Percentiles rank a stretch among this genome's conserved stretches.
These are phyloP conservation scores for Colletotrichum horii DNA, from an alignment of 2,329 filamentous ascomycete genomes.

Conservation along the genomic window DNA sequence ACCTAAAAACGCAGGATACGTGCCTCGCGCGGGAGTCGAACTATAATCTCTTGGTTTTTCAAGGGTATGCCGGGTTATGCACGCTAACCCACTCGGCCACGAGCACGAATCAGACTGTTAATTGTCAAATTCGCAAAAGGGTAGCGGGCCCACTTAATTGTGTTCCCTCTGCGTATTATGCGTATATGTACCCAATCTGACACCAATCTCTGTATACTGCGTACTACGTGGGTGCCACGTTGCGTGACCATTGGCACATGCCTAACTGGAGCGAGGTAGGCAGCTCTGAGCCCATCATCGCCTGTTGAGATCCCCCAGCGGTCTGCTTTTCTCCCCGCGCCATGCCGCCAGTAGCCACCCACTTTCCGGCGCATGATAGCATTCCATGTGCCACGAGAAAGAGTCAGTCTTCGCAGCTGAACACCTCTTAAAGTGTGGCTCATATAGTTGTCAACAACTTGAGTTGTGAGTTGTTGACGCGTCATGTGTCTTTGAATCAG, in stretches of 20 bases:
- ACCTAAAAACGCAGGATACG: no score
- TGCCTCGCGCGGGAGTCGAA: no score
- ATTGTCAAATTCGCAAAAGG: no score
- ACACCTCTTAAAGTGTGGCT: neutral
- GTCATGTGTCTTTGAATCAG: neutral
- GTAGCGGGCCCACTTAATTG: no score
- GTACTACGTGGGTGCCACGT: neutral
- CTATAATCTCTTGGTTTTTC: no score
- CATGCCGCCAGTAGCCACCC: neutral
- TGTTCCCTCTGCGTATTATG: no score
- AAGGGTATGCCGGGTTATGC: no score
- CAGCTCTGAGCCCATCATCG: neutral
- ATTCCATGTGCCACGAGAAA: neutral
- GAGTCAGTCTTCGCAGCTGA: neutral
- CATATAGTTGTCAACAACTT: neutral
- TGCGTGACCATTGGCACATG: neutral
- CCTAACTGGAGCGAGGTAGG: neutral
- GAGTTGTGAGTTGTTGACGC: neutral
- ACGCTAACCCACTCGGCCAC: no score
- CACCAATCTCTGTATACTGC: neutral
- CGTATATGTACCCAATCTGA: no score
- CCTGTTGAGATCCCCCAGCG: neutral
- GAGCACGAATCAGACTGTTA: no score
- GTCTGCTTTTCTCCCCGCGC: neutral
- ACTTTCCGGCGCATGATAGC: neutral